Conservation (phyloP, 225 moss, liverwort and hornwort species). For the Anthoceros angustus region DNA sequence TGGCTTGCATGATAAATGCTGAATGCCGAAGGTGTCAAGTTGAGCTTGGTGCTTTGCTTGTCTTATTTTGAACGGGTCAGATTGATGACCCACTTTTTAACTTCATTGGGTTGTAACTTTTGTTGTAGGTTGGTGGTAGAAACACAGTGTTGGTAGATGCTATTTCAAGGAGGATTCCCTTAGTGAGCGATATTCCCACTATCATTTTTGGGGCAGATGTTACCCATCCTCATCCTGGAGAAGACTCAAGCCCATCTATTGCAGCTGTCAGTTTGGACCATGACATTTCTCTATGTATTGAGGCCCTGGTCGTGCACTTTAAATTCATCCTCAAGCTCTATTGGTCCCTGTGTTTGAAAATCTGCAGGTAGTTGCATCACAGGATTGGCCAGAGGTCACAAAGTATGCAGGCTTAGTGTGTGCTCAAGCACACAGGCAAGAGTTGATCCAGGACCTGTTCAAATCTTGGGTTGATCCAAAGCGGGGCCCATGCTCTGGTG, state of each 20-base stretch:
- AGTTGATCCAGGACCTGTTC: conserved; percentile 75
- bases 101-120: background rate
- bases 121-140: conserved; percentile 65
- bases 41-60: too few species aligned
- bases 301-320: background rate
- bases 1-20: too few species aligned
- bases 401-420: conserved; percentile 94
- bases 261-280: conserved; percentile 51
- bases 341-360: too few species aligned
- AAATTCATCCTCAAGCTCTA: too few species aligned
- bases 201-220: conserved; percentile 99
- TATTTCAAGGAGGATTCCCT: conserved; percentile 56
- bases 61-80: background rate
- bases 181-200: conserved; percentile 92
- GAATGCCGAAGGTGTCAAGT: too few species aligned
- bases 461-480: conserved; percentile 87
- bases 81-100: background rate
- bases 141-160: conserved; percentile 95
- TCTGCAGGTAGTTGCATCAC: conserved; percentile 77
- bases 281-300: background rate
- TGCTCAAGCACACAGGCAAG: conserved; percentile 90
- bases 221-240: conserved; percentile 98
- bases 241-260: conserved; percentile 94
- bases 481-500: conserved; percentile 70
- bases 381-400: conserved; percentile 98